A percentile compares a stretch with the other conserved stretches of the same genome.
These are phyloP conservation scores for Beta lomatogona DNA, from an alignment of 179 eudicot species.

Conservation along the genomic window DNA sequence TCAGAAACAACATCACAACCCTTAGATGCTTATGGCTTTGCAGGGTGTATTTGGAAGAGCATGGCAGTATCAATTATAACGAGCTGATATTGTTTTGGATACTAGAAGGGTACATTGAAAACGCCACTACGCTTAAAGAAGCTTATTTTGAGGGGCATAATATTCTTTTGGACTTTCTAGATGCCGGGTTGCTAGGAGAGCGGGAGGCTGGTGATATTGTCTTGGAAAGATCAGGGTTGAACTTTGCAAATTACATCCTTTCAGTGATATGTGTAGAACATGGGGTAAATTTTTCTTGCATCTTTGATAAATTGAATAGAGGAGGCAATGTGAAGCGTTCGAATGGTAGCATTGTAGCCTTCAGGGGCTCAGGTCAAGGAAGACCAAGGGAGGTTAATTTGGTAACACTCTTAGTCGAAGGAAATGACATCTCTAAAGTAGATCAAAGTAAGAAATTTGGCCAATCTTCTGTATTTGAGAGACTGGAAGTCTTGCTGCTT, in stretches of 20 bases:
- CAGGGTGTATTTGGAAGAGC: not conserved
- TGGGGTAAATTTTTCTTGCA: not conserved
- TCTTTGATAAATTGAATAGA: no score
- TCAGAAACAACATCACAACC: not conserved
- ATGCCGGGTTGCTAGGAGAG: slow-evolving; percentile 20
- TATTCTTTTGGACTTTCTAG: slow-evolving; percentile 39
- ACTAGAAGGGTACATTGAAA: slow-evolving; percentile 48
- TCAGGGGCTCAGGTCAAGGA: not conserved
- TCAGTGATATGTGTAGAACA: no score
- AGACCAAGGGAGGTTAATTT: not conserved
- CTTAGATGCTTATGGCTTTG: slow-evolving; percentile 1
- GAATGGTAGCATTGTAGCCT: not conserved
- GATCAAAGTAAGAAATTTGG: not conserved
- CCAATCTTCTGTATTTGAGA: not conserved
- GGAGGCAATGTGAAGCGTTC: not conserved
- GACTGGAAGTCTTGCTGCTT: not conserved
- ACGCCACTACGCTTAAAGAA: slow-evolving; percentile 15
- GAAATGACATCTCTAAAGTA: not conserved
- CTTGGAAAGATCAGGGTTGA: not conserved
- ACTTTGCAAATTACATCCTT: not conserved
- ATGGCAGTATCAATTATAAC: slow-evolving; percentile 35
- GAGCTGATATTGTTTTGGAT: slow-evolving; percentile 55
- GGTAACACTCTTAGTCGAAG: not conserved
- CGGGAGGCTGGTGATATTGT: slow-evolving; percentile 20
- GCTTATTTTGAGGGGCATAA: slow-evolving; percentile 38